Conservation (phyloP, 2,329 filamentous ascomycete genomes). For the Penicillium sp. region DNA sequence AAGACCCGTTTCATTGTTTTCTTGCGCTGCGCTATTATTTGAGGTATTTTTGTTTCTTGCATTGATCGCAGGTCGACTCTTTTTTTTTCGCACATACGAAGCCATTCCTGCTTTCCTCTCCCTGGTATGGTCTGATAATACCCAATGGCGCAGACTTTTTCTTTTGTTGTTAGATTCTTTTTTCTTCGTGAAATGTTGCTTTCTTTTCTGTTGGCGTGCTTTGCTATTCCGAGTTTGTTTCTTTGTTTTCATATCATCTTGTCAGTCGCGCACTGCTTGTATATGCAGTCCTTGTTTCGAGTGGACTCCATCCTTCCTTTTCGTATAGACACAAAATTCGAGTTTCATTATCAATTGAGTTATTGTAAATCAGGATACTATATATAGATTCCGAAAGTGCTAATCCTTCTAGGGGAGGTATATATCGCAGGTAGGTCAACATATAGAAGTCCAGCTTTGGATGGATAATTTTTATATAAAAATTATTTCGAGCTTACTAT, state of each 20-base stretch:
- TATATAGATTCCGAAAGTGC: no score
- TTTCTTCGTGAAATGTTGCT: background rate
- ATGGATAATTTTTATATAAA: background rate
- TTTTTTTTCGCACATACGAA: slow-evolving; percentile 19
- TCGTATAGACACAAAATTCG: background rate
- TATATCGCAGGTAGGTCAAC: no score
- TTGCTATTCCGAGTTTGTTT: background rate
- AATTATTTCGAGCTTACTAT: background rate
- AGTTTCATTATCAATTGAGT: background rate
- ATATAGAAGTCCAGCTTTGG: background rate
- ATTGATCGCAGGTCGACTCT: slow-evolving; percentile 33
- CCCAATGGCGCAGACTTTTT: slow-evolving; percentile 18
- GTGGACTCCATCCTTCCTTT: background rate
- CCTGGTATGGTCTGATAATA: slow-evolving; percentile 21
- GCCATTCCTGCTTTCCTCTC: slow-evolving; percentile 17
- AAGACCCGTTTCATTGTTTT: slow-evolving; percentile 10
- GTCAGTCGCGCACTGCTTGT: background rate
- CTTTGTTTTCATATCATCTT: slow-evolving; percentile 2
- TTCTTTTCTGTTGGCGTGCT: background rate
- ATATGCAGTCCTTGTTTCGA: background rate
- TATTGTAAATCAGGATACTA: background rate
- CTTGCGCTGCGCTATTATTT: slow-evolving; percentile 1
- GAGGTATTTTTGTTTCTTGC: slow-evolving; percentile 13
- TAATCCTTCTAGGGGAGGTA: background rate
- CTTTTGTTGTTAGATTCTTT: slow-evolving; percentile 3